These are phyloP conservation scores for Nigrospora sphaerica DNA, from an alignment of 2,329 filamentous ascomycete species.

Conservation along the genomic window DNA sequence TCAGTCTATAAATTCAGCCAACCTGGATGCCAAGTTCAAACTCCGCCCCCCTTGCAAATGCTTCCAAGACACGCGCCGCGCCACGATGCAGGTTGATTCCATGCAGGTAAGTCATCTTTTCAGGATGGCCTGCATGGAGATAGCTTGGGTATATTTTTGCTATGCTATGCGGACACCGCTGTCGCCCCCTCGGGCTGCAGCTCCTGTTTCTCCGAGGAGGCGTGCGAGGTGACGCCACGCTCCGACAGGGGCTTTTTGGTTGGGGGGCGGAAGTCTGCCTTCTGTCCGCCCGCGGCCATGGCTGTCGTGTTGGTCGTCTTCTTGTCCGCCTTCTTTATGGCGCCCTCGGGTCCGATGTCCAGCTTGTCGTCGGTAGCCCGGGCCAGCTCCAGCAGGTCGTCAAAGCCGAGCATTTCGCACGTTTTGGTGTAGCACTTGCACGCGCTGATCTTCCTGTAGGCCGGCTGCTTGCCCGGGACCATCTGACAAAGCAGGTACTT, in stretches of 20 bases:
- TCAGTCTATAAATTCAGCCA: too few species aligned
- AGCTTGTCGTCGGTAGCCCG: slow-evolving; percentile 57
- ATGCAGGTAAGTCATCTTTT: too few species aligned
- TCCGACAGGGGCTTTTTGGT: slow-evolving; percentile 22
- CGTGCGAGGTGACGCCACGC: slow-evolving; percentile 14
- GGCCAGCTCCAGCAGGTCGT: slow-evolving; percentile 57
- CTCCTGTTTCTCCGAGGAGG: too few species aligned
- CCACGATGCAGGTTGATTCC: too few species aligned
- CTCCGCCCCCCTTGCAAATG: too few species aligned
- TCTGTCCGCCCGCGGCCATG: slow-evolving; percentile 40
- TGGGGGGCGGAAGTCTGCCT: slow-evolving; percentile 22
- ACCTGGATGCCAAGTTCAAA: too few species aligned
- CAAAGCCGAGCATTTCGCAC: slow-evolving; percentile 58
- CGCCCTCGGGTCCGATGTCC: slow-evolving; percentile 47
- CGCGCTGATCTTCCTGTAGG: slow-evolving; percentile 53
- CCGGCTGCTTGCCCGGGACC: slow-evolving; percentile 69
- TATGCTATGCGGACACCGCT: too few species aligned
- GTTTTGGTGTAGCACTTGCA: slow-evolving; percentile 66
- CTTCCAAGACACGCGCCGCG: too few species aligned
- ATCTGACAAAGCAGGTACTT: slow-evolving; percentile 85
- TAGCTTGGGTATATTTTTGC: too few species aligned
- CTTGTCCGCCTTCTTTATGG: slow-evolving; percentile 26
- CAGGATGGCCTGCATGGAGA: too few species aligned
- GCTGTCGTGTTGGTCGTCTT: slow-evolving; percentile 29
- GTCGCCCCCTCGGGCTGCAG: too few species aligned